Evolutionary conservation across 306 rosid species (phyloP), one percentile per base, ranked within the genome.

Genomic region (Chamaecrista fasciculata): DNA sequence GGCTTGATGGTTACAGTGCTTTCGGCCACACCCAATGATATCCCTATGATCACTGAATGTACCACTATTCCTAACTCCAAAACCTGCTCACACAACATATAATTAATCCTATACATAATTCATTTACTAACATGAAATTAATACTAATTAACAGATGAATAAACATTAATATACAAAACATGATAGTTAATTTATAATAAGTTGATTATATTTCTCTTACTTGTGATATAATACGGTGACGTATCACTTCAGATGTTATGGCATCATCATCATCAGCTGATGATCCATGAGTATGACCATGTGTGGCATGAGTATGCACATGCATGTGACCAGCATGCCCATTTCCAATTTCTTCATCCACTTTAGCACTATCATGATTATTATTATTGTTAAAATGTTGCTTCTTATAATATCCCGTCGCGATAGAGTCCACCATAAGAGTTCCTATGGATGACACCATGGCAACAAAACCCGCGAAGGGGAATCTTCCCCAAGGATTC

Each of bases 281-380:
- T 31, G 87, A 63, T 14, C 86, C 96, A 58, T 89, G 90, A 48
- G 96, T 76, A 15, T 86, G 96, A 39, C 92, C 92, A 73, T 86
- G 96, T 2, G 89, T 72, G 60, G 88, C 85, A 25, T 89, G 96
- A 0, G 88, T 84, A 51, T 84, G 90, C 20, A 82, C 74, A 47
- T 74, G 92, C 11, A 72, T 66, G 28, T 84, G 86, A 20, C 80
- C 84, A 8, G 43, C 86, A 37, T 75, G 83, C 49, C 19, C 49
- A 20, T 56, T 18, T 5, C 4, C 83, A 2, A 2, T 62, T 52
- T 77, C 85, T 18, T 63, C 76, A 11, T 59, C 78, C 7, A 19
- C 49, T 4, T 33, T n/a, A n/a, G n/a, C 48, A 2, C 11, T 14
- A 29, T 16, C 39, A 5, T 29, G 34, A 1, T 4, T 12, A 19